Percentiles rank a stretch among this genome's conserved stretches.
Conservation (phyloP, 2,329 filamentous ascomycete genomes). For the Thermothelomyces thermophilus region DNA sequence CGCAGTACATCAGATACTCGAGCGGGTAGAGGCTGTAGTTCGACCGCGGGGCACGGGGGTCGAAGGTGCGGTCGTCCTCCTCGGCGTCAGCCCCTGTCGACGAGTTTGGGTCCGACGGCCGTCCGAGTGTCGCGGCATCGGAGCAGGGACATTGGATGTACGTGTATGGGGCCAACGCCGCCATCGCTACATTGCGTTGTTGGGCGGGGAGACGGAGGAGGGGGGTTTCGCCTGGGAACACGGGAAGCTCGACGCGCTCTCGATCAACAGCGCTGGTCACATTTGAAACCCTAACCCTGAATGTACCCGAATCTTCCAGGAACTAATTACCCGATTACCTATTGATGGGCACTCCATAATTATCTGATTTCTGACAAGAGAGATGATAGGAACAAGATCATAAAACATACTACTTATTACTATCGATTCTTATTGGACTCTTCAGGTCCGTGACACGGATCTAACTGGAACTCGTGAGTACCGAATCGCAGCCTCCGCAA, state of each 20-base stretch:
- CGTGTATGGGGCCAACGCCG: constrained; percentile 52
- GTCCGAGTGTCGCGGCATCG: constrained; percentile 34
- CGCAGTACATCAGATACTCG: constrained; percentile 91
- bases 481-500: not conserved
- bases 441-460: no score
- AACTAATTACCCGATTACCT: no score
- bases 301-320: no score
- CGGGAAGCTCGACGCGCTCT: not conserved
- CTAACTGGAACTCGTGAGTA: not conserved
- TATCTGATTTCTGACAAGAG: no score
- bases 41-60: constrained; percentile 75
- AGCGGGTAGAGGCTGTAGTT: constrained; percentile 91
- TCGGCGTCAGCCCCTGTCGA: constrained; percentile 39
- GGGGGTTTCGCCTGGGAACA: not conserved
- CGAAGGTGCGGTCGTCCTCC: constrained; percentile 73
- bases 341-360: no score
- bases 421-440: no score
- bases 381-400: no score
- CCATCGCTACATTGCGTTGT: constrained; percentile 33
- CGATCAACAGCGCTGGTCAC: no score
- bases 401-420: no score
- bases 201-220: not conserved
- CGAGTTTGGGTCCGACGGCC: constrained; percentile 27
- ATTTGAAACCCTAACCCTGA: not conserved
- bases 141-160: constrained; percentile 63